Base-by-base conservation (phyloP, 2,329 filamentous ascomycete genomes). In the Gyromitra esculenta region DNA sequence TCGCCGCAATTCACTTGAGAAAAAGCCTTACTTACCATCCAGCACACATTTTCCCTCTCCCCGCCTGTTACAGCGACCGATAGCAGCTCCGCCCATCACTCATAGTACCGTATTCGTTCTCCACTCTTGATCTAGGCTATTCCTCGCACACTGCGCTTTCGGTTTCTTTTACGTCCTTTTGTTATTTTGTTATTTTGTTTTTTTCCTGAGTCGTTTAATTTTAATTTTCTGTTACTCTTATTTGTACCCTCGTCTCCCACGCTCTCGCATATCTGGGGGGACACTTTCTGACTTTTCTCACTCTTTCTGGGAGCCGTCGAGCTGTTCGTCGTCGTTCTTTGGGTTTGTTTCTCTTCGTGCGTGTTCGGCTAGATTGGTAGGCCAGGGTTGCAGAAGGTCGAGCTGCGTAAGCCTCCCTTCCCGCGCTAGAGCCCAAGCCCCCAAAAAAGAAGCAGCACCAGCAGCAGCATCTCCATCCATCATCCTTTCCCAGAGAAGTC, bases 401-500 rank as follows among this genome's bases (percentile, higher is more conserved):
- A 76, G 57, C 73, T 62, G 76, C 69, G 64, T 66, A 70, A 73
- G 68, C 77, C 74, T 74, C 72, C 76, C 60, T 67, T 70, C 66
- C 65, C 43, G 74, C 73, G 72, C 75, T 45, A 65, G 63, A 77
- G 41, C 59, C 77, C 74, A 80, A 77, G 79, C 79, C 79, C 74
- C 78, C 78, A 73, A 71, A 79, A 71, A 77, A 77, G 64, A 71
- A 65, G 67, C 69, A 67, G 52, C 50, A 59, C 48, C 56, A 59
- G 59, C 75, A 82, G 81, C 81, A 84, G 83, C 83, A 83, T 82
- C 86, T 77, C 50, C 85, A 86, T 65, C 91, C 91, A 45, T 91
- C 86, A 52, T 85, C 86, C 79, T 85, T 70, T 45, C 56, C 25
- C 41, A 60, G 59, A 45, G 57, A 43, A 69, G 54, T 39, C 57